Conservation (phyloP, 768 basidiomycete species). For the Termitomyces sp. region DNA sequence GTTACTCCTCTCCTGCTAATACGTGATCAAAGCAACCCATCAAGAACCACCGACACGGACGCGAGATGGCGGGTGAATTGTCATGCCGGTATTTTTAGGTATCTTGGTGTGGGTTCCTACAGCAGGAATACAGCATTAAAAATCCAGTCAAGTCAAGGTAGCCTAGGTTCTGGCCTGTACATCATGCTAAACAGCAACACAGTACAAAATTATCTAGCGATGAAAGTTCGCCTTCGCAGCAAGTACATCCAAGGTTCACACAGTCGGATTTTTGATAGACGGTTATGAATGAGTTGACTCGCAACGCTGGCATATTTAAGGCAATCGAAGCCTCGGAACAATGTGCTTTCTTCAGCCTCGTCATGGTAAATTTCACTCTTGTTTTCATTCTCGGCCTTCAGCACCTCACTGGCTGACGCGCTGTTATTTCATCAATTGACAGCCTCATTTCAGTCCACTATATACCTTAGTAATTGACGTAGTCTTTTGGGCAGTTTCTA, state of each 20-base stretch:
- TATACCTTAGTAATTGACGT: slow-evolving; percentile 12
- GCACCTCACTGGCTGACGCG: background rate
- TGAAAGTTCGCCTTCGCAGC: too few relatives aligned
- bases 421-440: background rate
- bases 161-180: slow-evolving; percentile 14
- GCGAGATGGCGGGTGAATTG: background rate
- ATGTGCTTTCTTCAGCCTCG: slow-evolving; percentile 16
- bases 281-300: slow-evolving; percentile 15
- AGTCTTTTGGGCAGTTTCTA: slow-evolving; percentile 11
- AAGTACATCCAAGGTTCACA: background rate
- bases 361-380: slow-evolving; percentile 12
- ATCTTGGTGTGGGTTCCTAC: background rate
- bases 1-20: background rate
- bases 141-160: slow-evolving; percentile 9
- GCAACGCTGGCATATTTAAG: slow-evolving; percentile 14
- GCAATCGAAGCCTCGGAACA: slow-evolving; percentile 16
- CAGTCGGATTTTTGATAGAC: slow-evolving; percentile 14
- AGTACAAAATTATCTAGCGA: slow-evolving; percentile 17
- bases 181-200: slow-evolving; percentile 14
- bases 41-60: background rate
- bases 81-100: background rate
- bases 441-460: slow-evolving; percentile 12
- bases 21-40: too few relatives aligned
- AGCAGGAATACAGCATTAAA: background rate
- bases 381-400: background rate